Conservation (phyloP, 2,329 filamentous ascomycete genomes). For the Proliferodiscus dingleyae region DNA sequence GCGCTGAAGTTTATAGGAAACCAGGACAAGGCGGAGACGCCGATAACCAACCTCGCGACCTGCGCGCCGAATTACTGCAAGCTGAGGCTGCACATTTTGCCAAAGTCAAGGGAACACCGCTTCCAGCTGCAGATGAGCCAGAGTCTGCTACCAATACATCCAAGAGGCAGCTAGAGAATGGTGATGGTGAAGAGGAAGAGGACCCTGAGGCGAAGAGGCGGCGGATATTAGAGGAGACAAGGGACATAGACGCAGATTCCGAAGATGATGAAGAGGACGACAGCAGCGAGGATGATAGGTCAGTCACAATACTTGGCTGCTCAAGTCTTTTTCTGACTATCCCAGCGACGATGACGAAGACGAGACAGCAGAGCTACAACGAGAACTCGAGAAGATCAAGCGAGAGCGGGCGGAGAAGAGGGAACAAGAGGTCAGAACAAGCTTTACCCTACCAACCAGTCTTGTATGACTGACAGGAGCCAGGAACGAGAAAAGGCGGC, state of each 20-base stretch:
- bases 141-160: constrained; percentile 49
- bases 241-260: constrained; percentile 80
- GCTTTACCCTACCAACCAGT: not conserved
- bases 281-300: constrained; percentile 58
- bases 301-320: constrained; percentile 1
- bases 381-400: constrained; percentile 92
- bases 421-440: constrained; percentile 57
- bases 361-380: constrained; percentile 81
- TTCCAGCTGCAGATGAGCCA: constrained; percentile 43
- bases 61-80: constrained; percentile 82
- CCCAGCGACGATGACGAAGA: constrained; percentile 67
- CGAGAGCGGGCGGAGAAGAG: constrained; percentile 73
- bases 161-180: constrained; percentile 62
- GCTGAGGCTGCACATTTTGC: constrained; percentile 85
- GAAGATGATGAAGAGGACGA: constrained; percentile 58
- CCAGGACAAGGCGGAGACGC: constrained; percentile 84
- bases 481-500: constrained; percentile 76
- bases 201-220: constrained; percentile 78
- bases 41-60: constrained; percentile 66
- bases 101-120: constrained; percentile 67
- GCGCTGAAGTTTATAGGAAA: constrained; percentile 46
- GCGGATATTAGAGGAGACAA: constrained; percentile 80
- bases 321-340: constrained; percentile 30
- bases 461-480: constrained; percentile 8
- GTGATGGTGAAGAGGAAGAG: constrained; percentile 46